Evolutionary conservation across 1,139 yeast species (phyloP).

Genomic region (Saccharomycopsis hybrid): DNA sequence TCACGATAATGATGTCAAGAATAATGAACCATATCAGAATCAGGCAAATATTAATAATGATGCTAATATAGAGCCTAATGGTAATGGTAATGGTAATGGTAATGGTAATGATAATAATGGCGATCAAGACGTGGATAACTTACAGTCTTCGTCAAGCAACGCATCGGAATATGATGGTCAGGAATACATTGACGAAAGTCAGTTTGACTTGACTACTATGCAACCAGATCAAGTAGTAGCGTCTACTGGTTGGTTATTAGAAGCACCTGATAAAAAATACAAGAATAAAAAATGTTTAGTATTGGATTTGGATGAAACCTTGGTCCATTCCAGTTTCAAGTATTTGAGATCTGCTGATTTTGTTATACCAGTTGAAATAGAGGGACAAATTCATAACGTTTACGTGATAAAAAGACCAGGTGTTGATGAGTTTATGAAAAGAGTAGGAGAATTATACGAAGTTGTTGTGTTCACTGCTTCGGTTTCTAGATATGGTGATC

Average conservation of each 20-base stretch:
- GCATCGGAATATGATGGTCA: background rate
- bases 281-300: constrained; percentile 75
- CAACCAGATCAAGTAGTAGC: constrained; percentile 66
- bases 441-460: constrained; percentile 83
- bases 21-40: background rate
- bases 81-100: background rate
- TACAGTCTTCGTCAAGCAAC: background rate
- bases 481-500: constrained; percentile 93
- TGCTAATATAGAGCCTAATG: background rate
- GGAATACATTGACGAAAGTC: constrained; percentile 4
- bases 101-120: background rate
- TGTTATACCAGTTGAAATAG: constrained; percentile 89
- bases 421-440: constrained; percentile 82
- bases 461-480: constrained; percentile 97
- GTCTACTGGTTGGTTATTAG: constrained; percentile 59
- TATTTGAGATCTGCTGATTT: constrained; percentile 89
- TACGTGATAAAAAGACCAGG: constrained; percentile 97
- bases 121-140: background rate
- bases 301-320: constrained; percentile 89
- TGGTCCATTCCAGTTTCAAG: constrained; percentile 93
- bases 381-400: constrained; percentile 85
- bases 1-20: background rate
- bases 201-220: constrained; percentile 49
- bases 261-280: constrained; percentile 40
- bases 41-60: background rate